Conservation (phyloP, 208 protist species). For the Herpetomonas muscarum region DNA sequence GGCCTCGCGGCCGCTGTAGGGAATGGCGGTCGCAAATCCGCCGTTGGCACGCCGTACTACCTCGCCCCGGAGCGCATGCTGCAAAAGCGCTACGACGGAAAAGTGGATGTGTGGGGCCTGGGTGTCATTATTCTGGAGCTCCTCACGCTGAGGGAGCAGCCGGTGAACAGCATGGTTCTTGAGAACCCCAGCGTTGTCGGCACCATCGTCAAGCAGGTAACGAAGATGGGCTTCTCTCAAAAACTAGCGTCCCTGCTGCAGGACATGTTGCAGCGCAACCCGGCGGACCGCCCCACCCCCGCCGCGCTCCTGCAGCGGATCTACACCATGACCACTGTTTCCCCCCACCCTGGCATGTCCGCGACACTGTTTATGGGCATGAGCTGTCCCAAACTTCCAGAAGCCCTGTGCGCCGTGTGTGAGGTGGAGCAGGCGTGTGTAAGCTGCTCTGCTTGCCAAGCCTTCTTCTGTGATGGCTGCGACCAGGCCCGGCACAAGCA, state of each 20-base stretch:
- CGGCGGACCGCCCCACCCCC: conserved; percentile 54
- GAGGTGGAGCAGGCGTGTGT: conserved; percentile 49
- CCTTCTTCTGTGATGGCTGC: conserved; percentile 58
- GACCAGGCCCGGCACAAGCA: conserved; percentile 61
- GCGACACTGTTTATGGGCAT: conserved; percentile 36
- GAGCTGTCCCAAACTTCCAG: conserved; percentile 45
- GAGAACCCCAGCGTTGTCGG: conserved; percentile 49
- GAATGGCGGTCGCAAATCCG: conserved; percentile 46
- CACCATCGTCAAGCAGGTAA: conserved; percentile 49
- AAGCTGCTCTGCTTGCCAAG: conserved; percentile 37
- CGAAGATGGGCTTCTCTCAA: conserved; percentile 53
- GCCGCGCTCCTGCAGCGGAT: conserved; percentile 42
- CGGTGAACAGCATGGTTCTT: conserved; percentile 80
- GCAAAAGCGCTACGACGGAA: conserved; percentile 74
- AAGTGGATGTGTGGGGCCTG: conserved; percentile 86
- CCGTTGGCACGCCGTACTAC: conserved; percentile 90
- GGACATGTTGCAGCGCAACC: conserved; percentile 72
- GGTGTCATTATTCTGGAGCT: conserved; percentile 78
- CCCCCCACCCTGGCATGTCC: conserved; percentile 25
- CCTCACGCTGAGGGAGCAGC: conserved; percentile 68
- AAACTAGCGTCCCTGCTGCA: conserved; percentile 53
- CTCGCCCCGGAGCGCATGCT: conserved; percentile 89
- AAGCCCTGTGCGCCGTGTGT: conserved; percentile 55
- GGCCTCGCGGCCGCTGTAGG: conserved; percentile 74
- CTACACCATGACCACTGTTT: conserved; percentile 24